phyloP scores from a whole-genome alignment of 2,329 filamentous ascomycete genomes.

The Botryotinia narcissicola region DNA sequence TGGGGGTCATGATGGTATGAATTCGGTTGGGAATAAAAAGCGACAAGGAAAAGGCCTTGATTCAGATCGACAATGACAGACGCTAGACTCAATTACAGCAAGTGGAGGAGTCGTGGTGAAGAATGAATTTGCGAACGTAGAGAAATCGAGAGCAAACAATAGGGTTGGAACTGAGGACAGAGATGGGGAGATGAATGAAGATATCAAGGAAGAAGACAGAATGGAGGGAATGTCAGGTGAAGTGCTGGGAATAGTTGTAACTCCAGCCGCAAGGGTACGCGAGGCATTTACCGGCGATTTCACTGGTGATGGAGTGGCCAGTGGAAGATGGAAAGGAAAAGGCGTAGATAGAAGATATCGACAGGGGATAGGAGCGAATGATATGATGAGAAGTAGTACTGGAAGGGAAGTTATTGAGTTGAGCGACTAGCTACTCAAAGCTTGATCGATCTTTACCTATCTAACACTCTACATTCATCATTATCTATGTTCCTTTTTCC shows the following conservation, averaged over 20 bases:
- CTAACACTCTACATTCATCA: neutral
- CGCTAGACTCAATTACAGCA: neutral
- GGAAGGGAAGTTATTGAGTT: neutral
- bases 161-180: neutral
- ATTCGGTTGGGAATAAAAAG: neutral
- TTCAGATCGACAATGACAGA: neutral
- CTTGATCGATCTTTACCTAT: neutral
- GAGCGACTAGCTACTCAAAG: neutral
- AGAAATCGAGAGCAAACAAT: neutral
- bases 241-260: too few species aligned
- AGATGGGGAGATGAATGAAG: neutral
- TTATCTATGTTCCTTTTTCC: neutral
- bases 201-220: neutral
- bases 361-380: too few species aligned
- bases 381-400: neutral
- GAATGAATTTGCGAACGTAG: neutral
- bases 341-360: neutral
- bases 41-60: neutral
- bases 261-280: neutral
- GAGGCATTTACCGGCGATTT: neutral
- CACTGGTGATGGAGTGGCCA: neutral
- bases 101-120: neutral
- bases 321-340: slow-evolving; percentile 9
- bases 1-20: neutral
- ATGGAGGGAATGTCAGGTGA: neutral